Conservation (phyloP, 495 filamentous ascomycete genomes). For the Penicillium bovifimosum region DNA sequence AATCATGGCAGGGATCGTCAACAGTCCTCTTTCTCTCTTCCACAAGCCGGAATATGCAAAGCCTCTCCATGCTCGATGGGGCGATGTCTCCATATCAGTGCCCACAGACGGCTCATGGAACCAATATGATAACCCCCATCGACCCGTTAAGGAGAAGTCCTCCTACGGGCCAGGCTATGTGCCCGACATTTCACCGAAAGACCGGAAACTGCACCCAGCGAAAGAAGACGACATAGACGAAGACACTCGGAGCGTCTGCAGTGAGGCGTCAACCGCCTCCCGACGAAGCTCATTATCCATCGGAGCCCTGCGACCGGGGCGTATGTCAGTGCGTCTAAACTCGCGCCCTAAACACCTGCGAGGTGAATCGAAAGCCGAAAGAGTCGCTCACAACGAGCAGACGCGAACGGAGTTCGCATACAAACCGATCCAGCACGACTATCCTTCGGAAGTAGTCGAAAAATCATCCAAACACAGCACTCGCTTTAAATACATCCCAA, state of each 20-base stretch:
- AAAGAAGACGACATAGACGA: conserved; percentile 12
- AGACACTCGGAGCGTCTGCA: conserved; percentile 5
- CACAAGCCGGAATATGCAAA: conserved; percentile 26
- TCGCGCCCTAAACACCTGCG: conserved; percentile 20
- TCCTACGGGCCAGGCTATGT: conserved; percentile 29
- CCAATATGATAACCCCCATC: conserved; percentile 34
- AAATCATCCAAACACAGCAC: conserved; percentile 8
- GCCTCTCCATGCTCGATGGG: conserved; percentile 38
- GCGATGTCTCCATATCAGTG: conserved; percentile 34
- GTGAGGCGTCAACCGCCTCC: conserved; percentile 6
- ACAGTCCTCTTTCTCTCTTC: conserved; percentile 29
- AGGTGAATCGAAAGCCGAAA: conserved; percentile 4
- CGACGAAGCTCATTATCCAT: conserved; percentile 25
- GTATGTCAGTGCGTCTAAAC: conserved; percentile 31
- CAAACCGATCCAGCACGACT: conserved; percentile 32
- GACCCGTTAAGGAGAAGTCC: conserved; percentile 10
- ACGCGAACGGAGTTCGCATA: conserved; percentile 32
- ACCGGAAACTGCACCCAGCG: background rate
- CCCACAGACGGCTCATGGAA: conserved; percentile 41
- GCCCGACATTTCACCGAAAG: conserved; percentile 15
- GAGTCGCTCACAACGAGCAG: conserved; percentile 7
- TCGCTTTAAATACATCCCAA: conserved; percentile 36
- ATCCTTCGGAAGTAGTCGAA: conserved; percentile 29
- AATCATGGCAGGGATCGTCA: conserved; percentile 30
- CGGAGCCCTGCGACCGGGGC: conserved; percentile 22